Base-by-base conservation (phyloP, 208 protist species). In the Crithidia bombi region DNA sequence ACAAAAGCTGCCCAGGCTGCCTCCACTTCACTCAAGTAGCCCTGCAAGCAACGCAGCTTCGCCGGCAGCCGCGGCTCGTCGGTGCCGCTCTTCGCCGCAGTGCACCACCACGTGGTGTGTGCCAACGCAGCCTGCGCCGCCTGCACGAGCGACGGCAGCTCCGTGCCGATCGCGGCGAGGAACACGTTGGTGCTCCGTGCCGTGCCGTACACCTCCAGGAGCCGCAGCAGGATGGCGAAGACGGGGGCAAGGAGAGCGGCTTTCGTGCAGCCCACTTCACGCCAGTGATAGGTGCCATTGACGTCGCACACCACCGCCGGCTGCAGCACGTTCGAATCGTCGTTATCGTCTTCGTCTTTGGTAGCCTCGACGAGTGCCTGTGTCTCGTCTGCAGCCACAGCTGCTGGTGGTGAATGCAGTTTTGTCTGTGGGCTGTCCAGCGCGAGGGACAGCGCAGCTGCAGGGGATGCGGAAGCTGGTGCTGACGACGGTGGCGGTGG, bases 171-270 rank as follows among this genome's bases (percentile, higher is more conserved):
- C 4, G 55, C 56, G 19, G 39, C 21, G 14, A 79, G 44, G 44
- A 70, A 79, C 3, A 46, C 47, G 39, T 79, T 73, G 6, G 12
- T 43, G 21, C 15, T 9, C 33, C 38, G 47, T 5, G 56, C 35
- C 11, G 12, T 56, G 33, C 49, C 26, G 54, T 52, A 15, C 6
- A 19, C 11, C 1, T 52, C 30, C 28, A 75, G 17, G n/a, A 75
- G 11, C 41, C 17, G 57, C 21, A 33, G 33, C 55, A 75, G 63
- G 19, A 73, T 51, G 17, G 65, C 62, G 25, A 74, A 68, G 19
- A 73, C 38, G 0, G 74, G 68, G 10, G 74, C 61, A 3, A 80
- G 66, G 3, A 80, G 74, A 3, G 67, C 74, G 30, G 54, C 64
- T 0, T 54, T 52, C 1, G 67, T 80, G 63, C 67, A 80, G 5